These are phyloP conservation scores for Parietichytrium sp. DNA, from an alignment of 108 stramenopile genomes.

Conservation along the genomic window DNA sequence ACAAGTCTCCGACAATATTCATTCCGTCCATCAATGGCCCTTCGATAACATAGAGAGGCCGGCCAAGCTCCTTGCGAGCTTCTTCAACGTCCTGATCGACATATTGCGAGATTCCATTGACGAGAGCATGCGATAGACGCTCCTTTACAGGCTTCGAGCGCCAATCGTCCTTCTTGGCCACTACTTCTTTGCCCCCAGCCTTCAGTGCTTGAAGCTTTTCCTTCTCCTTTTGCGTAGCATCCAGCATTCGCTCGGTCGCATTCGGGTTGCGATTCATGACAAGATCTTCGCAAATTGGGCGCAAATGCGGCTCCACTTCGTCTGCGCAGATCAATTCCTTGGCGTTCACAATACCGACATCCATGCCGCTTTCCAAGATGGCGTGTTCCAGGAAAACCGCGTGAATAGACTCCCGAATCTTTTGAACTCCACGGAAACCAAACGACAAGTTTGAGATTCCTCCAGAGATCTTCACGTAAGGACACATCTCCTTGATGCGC, in stretches of 20 bases:
- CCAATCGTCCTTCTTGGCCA: slow-evolving; percentile 77
- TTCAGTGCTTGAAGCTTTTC: slow-evolving; percentile 75
- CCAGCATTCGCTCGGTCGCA: slow-evolving; percentile 90
- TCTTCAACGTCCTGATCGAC: slow-evolving; percentile 85
- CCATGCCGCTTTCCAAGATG: slow-evolving; percentile 86
- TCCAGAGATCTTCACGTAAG: slow-evolving; percentile 93
- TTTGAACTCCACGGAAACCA: slow-evolving; percentile 84
- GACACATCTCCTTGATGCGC: slow-evolving; percentile 92
- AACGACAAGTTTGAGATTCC: slow-evolving; percentile 97
- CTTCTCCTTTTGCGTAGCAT: slow-evolving; percentile 79
- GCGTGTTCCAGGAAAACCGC: slow-evolving; percentile 93
- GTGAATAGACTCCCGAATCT: slow-evolving; percentile 97
- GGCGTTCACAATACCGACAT: slow-evolving; percentile 98
- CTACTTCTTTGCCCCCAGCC: slow-evolving; percentile 57
- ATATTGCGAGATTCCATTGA: slow-evolving; percentile 95
- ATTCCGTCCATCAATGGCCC: slow-evolving; percentile 99
- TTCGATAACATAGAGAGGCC: slow-evolving; percentile 95
- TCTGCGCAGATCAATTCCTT: slow-evolving; percentile 79
- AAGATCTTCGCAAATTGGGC: slow-evolving; percentile 73
- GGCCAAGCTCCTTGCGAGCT: slow-evolving; percentile 65
- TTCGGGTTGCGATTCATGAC: slow-evolving; percentile 65
- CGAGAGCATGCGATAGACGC: slow-evolving; percentile 89
- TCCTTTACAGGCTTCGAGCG: slow-evolving; percentile 76
- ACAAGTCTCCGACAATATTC: slow-evolving; percentile 98
- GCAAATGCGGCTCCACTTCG: slow-evolving; percentile 82